phyloP scores from a whole-genome alignment of 2,329 filamentous ascomycete genomes.

The Lasiodiplodia theobromae region DNA sequence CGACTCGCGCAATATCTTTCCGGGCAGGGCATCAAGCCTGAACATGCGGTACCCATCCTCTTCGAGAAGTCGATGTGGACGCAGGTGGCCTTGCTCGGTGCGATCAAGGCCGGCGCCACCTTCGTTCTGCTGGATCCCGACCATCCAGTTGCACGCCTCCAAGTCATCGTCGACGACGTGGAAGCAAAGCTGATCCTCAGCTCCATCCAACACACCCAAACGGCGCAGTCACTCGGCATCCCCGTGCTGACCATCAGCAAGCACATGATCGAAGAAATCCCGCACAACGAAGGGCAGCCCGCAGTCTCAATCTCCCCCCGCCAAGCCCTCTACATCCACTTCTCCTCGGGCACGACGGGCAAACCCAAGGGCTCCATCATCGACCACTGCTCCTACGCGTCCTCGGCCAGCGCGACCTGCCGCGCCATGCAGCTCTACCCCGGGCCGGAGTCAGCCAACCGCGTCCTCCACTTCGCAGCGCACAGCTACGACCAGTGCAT shows the following conservation, averaged over 20 bases:
- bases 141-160: not conserved
- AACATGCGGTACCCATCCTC: not conserved
- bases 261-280: no score
- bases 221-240: not conserved
- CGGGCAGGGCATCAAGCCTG: constrained; percentile 31
- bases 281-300: not conserved
- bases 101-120: constrained; percentile 41
- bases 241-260: no score
- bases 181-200: not conserved
- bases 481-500: constrained; percentile 42
- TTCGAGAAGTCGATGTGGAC: constrained; percentile 36
- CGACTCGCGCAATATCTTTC: constrained; percentile 51
- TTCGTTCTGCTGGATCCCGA: constrained; percentile 42
- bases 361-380: constrained; percentile 1
- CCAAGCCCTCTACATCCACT: not conserved
- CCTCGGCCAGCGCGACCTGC: not conserved
- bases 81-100: constrained; percentile 43
- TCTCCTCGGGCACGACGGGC: not conserved
- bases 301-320: not conserved
- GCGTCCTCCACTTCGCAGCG: constrained; percentile 38
- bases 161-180: not conserved
- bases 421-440: constrained; percentile 35
- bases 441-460: constrained; percentile 35
- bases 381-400: not conserved
- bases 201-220: not conserved